These are phyloP conservation scores for Starmerella sp. DNA, from an alignment of 805 yeast species.

Conservation along the genomic window DNA sequence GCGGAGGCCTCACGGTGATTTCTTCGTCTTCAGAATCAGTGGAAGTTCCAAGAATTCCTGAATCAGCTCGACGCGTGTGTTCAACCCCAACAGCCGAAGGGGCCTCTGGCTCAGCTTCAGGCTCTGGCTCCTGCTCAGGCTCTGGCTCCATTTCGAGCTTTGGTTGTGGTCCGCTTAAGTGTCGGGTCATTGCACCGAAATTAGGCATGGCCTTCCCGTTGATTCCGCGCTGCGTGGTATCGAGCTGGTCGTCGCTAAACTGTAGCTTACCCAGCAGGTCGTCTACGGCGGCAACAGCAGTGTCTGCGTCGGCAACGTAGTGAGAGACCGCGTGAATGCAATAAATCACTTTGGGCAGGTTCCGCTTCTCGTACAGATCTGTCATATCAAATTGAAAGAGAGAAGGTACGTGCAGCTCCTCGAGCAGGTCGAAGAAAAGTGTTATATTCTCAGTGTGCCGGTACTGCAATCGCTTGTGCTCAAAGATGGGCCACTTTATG, in stretches of 20 bases:
- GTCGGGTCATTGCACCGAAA: slow-evolving; percentile 45
- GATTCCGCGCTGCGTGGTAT: slow-evolving; percentile 49
- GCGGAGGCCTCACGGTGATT: slow-evolving; percentile 9
- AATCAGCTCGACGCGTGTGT: not conserved
- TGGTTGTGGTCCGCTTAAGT: slow-evolving; percentile 25
- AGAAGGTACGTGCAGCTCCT: slow-evolving; percentile 66
- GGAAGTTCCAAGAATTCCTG: not conserved
- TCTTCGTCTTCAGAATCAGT: slow-evolving; percentile 2
- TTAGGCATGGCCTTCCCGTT: slow-evolving; percentile 65
- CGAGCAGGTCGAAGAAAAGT: slow-evolving; percentile 57
- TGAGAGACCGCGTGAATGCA: slow-evolving; percentile 82
- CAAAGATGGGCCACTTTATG: slow-evolving; percentile 40
- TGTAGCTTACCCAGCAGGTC: slow-evolving; percentile 50
- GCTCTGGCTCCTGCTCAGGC: not conserved
- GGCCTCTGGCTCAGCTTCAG: not conserved
- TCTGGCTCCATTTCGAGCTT: slow-evolving; percentile 2
- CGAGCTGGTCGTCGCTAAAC: slow-evolving; percentile 59
- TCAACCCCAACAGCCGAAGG: not conserved
- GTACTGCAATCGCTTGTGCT: slow-evolving; percentile 61
- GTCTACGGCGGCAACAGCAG: slow-evolving; percentile 42
- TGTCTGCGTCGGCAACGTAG: slow-evolving; percentile 49
- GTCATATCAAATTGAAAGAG: slow-evolving; percentile 83
- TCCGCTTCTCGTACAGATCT: slow-evolving; percentile 83
- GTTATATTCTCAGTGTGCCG: slow-evolving; percentile 89
- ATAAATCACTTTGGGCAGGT: slow-evolving; percentile 86